Evolutionary conservation across 129 eudicot species (phyloP), one percentile per base, ranked within the genome.

Genomic region (Helianthus tuberosus): DNA sequence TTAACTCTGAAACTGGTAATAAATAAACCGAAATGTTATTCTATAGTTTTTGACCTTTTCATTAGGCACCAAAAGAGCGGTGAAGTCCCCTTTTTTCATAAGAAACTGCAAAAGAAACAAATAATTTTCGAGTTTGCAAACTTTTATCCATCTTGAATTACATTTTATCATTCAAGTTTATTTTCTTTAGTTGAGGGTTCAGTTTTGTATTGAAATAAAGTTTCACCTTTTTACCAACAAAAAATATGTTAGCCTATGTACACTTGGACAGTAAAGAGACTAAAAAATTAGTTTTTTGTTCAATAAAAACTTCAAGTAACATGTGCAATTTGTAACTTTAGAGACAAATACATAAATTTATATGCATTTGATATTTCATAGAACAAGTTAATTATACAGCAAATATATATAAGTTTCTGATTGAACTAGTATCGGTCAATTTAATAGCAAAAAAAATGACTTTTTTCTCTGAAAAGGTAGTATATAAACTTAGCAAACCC

Each of bases 241-340:
- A 61, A 60, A 5, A 12, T 61, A 20, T 29, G 65, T 29, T 29
- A 5, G 43, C 41, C 17, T 12, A 27, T 29, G 15, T 60, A 27
- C 65, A 59, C 16, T 11, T 11, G 7, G 39, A 59, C n/a, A 57
- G 14, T 57, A 57, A 55, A 55, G 11, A 55, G 13, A 20, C 32
- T 9, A 54, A 55, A 15, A 55, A 8, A 8, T 16, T 55, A 55
- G 38, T 10, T 59, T 59, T 4, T 5, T 1, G 0, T 27, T 59
- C 64, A 25, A 16, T 27, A 59, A 59, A 59, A 59, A 25, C 64
- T 58, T 4, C n/a, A 10, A 59, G 50, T 32, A 64, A 39, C 6
- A 27, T 64, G 69, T 64, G 17, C 29, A n/a, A 64, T 39, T 64
- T 64, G 50, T 64, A 64, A 64, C 14, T 39, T 64, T 39, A 25